phyloP scores from a whole-genome alignment of 345 rosid species.

The Rubroshorea leprosula region DNA sequence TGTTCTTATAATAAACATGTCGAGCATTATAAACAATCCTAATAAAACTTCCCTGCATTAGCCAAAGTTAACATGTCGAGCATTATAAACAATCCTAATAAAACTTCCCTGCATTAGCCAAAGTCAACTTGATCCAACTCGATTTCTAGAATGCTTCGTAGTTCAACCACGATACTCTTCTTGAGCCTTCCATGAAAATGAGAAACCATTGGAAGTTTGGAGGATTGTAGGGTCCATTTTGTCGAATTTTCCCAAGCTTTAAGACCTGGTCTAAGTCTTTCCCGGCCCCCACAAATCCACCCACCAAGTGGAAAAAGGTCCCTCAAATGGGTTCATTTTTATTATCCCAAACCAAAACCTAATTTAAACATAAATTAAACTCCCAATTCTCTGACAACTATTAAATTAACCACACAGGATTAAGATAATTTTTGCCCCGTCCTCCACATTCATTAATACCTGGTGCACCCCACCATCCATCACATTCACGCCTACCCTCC shows the following conservation, averaged over 20 bases:
- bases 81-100: no score
- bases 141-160: no score
- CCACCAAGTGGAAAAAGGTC: background rate
- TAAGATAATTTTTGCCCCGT: constrained; percentile 1
- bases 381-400: background rate
- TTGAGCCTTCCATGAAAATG: background rate
- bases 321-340: no score
- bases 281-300: background rate
- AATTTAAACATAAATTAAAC: background rate
- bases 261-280: background rate
- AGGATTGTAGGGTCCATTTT: background rate
- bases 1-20: no score
- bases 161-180: no score
- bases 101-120: no score
- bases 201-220: background rate
- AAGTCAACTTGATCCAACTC: no score
- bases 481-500: constrained; percentile 16
- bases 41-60: no score
- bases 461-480: constrained; percentile 12
- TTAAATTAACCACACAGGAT: background rate
- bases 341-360: background rate
- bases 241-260: constrained; percentile 1
- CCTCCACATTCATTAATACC: constrained; percentile 13
- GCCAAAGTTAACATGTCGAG: no score
- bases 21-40: no score